These are phyloP conservation scores for Aulographum hederae DNA, from an alignment of 2,329 filamentous ascomycete species.

Conservation along the genomic window DNA sequence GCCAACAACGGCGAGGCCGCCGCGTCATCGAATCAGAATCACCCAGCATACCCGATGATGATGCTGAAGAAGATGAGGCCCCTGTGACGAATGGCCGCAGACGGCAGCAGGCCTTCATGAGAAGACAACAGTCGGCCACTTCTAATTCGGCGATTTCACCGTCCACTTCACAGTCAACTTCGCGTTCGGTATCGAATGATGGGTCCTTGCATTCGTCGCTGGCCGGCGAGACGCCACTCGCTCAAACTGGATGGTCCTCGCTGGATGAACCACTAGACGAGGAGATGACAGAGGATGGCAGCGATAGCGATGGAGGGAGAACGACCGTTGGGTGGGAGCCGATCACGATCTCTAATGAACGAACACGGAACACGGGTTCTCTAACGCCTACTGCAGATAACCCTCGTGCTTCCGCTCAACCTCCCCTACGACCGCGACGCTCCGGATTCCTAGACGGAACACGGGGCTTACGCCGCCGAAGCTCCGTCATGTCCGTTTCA, in stretches of 20 bases:
- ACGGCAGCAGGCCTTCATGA: no score
- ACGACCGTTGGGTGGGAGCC: slow-evolving; percentile 26
- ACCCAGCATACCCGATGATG: no score
- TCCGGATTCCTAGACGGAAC: slow-evolving; percentile 15
- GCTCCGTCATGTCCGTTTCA: slow-evolving; percentile 16
- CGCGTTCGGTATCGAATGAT: no score
- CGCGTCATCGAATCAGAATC: slow-evolving; percentile 2
- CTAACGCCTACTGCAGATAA: slow-evolving; percentile 29
- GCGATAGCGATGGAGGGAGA: slow-evolving; percentile 21
- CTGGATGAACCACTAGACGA: no score
- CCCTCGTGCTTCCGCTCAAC: slow-evolving; percentile 19
- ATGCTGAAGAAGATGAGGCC: slow-evolving; percentile 4
- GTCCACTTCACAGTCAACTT: no score
- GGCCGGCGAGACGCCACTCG: no score
- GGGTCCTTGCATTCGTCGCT: no score
- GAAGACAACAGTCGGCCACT: no score
- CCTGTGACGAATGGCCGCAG: slow-evolving; percentile 1
- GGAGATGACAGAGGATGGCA: slow-evolving; percentile 12
- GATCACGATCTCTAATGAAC: slow-evolving; percentile 25
- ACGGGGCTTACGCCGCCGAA: slow-evolving; percentile 19
- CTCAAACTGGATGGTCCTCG: no score
- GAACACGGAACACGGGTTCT: slow-evolving; percentile 24
- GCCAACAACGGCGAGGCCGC: slow-evolving; percentile 3
- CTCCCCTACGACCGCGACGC: slow-evolving; percentile 18
- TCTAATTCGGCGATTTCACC: no score